Evolutionary conservation across 164 flowering plant genomes (phyloP).

Genomic region (Berberis vulgaris): DNA sequence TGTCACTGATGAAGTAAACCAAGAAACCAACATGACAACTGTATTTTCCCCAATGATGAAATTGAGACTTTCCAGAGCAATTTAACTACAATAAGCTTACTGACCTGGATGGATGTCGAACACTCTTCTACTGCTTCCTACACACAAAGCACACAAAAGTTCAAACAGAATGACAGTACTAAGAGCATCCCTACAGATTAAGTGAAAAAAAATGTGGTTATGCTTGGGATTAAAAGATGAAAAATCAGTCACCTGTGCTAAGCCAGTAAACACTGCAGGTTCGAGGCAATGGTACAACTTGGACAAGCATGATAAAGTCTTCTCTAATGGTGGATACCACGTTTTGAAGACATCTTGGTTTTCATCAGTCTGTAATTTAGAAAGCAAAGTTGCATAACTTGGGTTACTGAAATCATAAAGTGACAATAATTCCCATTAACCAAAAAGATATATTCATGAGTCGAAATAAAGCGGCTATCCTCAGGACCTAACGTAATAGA

Average conservation of each 20-base stretch:
- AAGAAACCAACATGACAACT: not conserved
- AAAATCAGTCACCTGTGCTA: conserved; percentile 74
- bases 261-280: conserved; percentile 86
- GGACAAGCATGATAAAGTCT: conserved; percentile 79
- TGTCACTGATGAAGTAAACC: not conserved
- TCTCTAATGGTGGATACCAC: conserved; percentile 98
- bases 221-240: not conserved
- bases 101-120: conserved; percentile 80
- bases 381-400: not conserved
- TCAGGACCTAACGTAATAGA: too few species aligned
- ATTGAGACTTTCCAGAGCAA: not conserved
- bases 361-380: conserved; percentile 45
- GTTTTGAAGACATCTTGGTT: conserved; percentile 56
- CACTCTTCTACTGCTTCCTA: conserved; percentile 98
- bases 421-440: not conserved
- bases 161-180: not conserved
- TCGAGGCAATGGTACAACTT: conserved; percentile 86
- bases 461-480: too few species aligned
- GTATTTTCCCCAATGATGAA: not conserved
- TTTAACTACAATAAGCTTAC: conserved; percentile 13
- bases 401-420: not conserved
- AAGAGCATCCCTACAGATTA: not conserved
- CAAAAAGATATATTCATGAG: not conserved
- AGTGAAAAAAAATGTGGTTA: not conserved
- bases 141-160: conserved; percentile 8